phyloP scores from a whole-genome alignment of 1,284 basidiomycete species.

The Malassezia japonica region DNA sequence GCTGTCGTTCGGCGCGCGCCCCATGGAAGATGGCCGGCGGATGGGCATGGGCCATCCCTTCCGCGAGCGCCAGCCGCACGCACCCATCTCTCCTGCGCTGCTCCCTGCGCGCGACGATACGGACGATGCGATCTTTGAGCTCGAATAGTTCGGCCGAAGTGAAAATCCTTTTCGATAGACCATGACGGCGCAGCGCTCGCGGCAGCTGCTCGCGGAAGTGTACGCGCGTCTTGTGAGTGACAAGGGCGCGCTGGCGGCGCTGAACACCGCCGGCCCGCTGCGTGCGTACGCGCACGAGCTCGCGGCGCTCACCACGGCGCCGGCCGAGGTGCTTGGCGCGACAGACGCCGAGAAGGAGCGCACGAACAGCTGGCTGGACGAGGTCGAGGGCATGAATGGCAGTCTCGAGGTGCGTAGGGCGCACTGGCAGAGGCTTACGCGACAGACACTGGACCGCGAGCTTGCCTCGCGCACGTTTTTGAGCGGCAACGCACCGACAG shows the following conservation, averaged over 20 bases:
- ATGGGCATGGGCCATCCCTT: neutral
- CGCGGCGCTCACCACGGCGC: slow-evolving; percentile 7
- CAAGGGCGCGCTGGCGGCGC: slow-evolving; percentile 5
- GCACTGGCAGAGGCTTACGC: too few relatives aligned
- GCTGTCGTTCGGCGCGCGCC: slow-evolving; percentile 6
- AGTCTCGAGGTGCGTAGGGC: slow-evolving; percentile 3
- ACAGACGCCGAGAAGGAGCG: neutral
- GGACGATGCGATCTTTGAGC: slow-evolving; percentile 45
- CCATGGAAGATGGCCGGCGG: slow-evolving; percentile 4
- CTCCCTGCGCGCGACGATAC: slow-evolving; percentile 32
- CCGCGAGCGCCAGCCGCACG: too few relatives aligned
- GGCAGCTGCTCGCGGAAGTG: slow-evolving; percentile 17
- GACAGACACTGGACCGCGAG: slow-evolving; percentile 30
- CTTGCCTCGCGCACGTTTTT: slow-evolving; percentile 36
- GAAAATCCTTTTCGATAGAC: neutral
- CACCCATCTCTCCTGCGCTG: slow-evolving; percentile 29
- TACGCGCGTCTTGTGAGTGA: slow-evolving; percentile 13
- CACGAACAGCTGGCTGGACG: slow-evolving; percentile 19
- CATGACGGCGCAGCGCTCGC: slow-evolving; percentile 6
- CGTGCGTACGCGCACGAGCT: slow-evolving; percentile 10
- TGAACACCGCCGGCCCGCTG: slow-evolving; percentile 4
- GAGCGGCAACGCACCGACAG: slow-evolving; percentile 32
- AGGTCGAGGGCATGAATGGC: slow-evolving; percentile 27
- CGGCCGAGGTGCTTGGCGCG: slow-evolving; percentile 11
- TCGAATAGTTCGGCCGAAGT: slow-evolving; percentile 26